Conservation (phyloP, 768 basidiomycete species). For the Pleurotus salmoneostramineus region DNA sequence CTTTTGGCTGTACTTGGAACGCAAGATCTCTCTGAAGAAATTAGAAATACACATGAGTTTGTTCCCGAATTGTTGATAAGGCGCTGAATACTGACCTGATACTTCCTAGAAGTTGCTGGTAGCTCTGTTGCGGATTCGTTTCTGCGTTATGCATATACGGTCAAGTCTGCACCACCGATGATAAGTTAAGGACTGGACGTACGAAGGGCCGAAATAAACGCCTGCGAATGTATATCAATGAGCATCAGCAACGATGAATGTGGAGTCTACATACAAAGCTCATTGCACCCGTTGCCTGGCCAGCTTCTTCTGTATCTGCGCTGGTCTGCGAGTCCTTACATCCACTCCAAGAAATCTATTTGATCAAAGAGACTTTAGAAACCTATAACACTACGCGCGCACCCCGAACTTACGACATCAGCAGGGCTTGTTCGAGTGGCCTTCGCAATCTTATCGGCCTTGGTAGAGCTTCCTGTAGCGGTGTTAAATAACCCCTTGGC, state of each 20-base stretch:
- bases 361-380: neutral
- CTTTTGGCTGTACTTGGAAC: conserved; percentile 50
- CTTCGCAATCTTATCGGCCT: conserved; percentile 58
- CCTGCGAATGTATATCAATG: conserved; percentile 23
- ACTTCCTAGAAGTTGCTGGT: conserved; percentile 41
- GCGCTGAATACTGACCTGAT: conserved; percentile 9
- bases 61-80: conserved; percentile 3
- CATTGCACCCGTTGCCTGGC: conserved; percentile 75
- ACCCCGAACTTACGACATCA: conserved; percentile 83
- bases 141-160: conserved; percentile 17
- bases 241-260: neutral
- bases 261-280: conserved; percentile 50
- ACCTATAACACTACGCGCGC: too few relatives aligned
- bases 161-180: neutral
- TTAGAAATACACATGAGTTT: too few relatives aligned
- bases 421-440: conserved; percentile 74
- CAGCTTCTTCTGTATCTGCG: conserved; percentile 67
- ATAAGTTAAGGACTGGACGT: conserved; percentile 18
- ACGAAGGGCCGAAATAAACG: conserved; percentile 59
- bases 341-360: conserved; percentile 80
- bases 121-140: conserved; percentile 47
- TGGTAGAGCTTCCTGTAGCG: conserved; percentile 60
- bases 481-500: conserved; percentile 73
- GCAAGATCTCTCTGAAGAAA: conserved; percentile 36
- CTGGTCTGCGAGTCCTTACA: conserved; percentile 83